phyloP scores from a whole-genome alignment of 1,139 yeast species.

The Pichia sp. region DNA sequence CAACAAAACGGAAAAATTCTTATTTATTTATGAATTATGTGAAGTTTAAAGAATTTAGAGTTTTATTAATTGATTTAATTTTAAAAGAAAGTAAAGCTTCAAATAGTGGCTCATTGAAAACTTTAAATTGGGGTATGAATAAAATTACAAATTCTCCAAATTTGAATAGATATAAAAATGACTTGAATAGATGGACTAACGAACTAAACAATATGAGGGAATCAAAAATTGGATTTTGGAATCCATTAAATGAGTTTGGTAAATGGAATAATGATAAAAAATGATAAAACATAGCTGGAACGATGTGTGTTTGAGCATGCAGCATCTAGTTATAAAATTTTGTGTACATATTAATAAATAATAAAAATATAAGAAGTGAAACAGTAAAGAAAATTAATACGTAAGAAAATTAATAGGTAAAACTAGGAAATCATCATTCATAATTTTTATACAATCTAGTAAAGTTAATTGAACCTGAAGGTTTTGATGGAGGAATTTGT shows the following conservation, averaged over 20 bases:
- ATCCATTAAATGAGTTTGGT: slow-evolving; percentile 6
- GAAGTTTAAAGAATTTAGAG: slow-evolving; percentile 12
- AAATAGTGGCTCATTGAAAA: slow-evolving; percentile 17
- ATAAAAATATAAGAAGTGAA: background rate
- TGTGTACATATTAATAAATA: background rate
- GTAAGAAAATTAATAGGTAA: background rate
- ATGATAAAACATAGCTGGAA: background rate
- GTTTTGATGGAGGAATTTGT: slow-evolving; percentile 56
- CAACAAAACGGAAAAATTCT: slow-evolving; percentile 10
- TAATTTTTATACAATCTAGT: slow-evolving; percentile 36
- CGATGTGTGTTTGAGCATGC: too few species aligned
- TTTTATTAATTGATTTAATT: slow-evolving; percentile 18
- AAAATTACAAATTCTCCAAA: slow-evolving; percentile 18
- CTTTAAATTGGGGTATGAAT: slow-evolving; percentile 26
- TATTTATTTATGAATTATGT: slow-evolving; percentile 15
- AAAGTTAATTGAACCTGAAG: slow-evolving; percentile 54
- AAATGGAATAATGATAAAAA: slow-evolving; percentile 6
- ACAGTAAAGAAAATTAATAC: background rate
- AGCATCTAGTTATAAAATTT: background rate
- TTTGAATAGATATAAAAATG: slow-evolving; percentile 10
- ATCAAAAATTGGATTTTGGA: slow-evolving; percentile 25
- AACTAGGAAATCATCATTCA: slow-evolving; percentile 3
- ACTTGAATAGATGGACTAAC: slow-evolving; percentile 20
- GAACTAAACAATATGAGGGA: slow-evolving; percentile 22
- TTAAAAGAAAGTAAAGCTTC: slow-evolving; percentile 17